These are phyloP conservation scores for Xylariaceae sp. DNA, from an alignment of 2,329 filamentous ascomycete genomes.

Conservation along the genomic window DNA sequence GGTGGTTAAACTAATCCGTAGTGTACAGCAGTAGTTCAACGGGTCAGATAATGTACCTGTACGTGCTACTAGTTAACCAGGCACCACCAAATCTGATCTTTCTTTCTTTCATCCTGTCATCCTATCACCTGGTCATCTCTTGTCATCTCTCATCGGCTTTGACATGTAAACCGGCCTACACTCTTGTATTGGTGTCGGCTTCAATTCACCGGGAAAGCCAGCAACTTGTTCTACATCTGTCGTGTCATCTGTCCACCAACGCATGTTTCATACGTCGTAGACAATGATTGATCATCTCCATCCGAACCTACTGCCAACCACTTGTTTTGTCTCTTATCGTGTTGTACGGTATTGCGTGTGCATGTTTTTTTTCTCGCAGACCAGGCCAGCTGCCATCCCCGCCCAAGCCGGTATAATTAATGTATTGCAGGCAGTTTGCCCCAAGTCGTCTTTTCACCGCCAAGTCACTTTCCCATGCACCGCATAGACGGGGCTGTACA, in stretches of 20 bases:
- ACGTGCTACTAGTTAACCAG: too few relatives aligned
- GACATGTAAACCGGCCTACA: not conserved
- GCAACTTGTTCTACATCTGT: not conserved
- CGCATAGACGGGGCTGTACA: slow-evolving; percentile 9
- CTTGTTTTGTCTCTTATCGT: not conserved
- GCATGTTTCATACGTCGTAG: not conserved
- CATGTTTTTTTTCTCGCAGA: too few relatives aligned
- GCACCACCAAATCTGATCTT: too few relatives aligned
- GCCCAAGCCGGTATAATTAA: slow-evolving; percentile 6
- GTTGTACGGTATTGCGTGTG: not conserved
- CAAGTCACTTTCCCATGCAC: slow-evolving; percentile 8
- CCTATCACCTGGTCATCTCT: not conserved
- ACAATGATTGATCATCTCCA: not conserved
- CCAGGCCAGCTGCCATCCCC: not conserved
- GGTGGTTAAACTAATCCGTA: too few relatives aligned
- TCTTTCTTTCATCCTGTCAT: not conserved
- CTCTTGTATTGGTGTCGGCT: not conserved
- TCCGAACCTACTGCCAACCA: not conserved
- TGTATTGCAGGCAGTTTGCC: slow-evolving; percentile 1
- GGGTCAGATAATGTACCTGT: too few relatives aligned
- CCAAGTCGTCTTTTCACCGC: slow-evolving; percentile 4
- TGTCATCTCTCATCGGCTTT: not conserved
- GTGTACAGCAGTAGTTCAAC: too few relatives aligned
- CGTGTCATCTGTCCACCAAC: not conserved
- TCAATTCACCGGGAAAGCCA: not conserved